phyloP scores from a whole-genome alignment of 2,329 filamentous ascomycete species.

The Penicillium sp. region DNA sequence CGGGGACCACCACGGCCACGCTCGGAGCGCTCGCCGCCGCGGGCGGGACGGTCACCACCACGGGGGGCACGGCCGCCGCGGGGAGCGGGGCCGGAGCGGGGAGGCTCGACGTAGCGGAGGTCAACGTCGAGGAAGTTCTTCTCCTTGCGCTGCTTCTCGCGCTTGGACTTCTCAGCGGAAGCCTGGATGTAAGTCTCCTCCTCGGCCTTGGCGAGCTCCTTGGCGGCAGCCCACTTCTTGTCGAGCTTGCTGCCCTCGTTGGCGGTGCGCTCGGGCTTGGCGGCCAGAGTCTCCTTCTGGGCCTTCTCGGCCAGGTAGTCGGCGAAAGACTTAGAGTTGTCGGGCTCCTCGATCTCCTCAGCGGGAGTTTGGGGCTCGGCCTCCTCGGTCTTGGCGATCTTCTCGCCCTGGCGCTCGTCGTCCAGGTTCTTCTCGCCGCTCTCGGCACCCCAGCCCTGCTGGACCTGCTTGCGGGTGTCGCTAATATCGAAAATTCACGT shows the following conservation, averaged over 20 bases:
- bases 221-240: conserved; percentile 92
- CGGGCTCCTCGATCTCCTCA: conserved; percentile 63
- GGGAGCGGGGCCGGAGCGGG: conserved; percentile 52
- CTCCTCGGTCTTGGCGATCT: conserved; percentile 82
- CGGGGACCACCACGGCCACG: conserved; percentile 25
- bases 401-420: conserved; percentile 89
- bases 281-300: conserved; percentile 67
- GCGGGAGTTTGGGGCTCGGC: conserved; percentile 64
- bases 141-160: conserved; percentile 86
- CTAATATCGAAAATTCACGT: conserved; percentile 27
- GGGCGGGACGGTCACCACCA: conserved; percentile 45
- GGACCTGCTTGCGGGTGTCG: conserved; percentile 55
- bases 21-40: conserved; percentile 35
- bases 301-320: conserved; percentile 80
- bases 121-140: conserved; percentile 91
- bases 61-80: conserved; percentile 50
- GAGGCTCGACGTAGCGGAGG: conserved; percentile 74
- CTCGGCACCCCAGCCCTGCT: conserved; percentile 83
- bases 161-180: conserved; percentile 72
- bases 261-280: conserved; percentile 76
- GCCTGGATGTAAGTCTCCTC: conserved; percentile 75
- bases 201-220: conserved; percentile 60
- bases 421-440: conserved; percentile 82
- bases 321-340: conserved; percentile 86
- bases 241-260: conserved; percentile 87